Evolutionary conservation across 805 yeast species (phyloP).

Genomic region (Ogataea parapolymorpha): DNA sequence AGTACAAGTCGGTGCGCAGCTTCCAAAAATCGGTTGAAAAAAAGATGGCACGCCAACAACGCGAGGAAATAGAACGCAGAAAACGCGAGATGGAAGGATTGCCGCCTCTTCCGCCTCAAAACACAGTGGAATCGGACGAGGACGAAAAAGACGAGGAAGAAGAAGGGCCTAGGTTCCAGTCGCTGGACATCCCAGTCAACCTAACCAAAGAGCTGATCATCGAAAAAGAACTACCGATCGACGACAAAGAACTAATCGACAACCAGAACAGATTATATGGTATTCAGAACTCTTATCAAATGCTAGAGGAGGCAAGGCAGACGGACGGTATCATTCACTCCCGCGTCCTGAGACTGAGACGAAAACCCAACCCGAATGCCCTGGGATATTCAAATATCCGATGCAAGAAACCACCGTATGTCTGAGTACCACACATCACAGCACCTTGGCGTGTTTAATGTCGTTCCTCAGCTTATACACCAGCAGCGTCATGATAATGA

Average conservation of each 20-base stretch:
- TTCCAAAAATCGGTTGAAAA: slow-evolving; percentile 31
- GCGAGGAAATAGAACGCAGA: slow-evolving; percentile 14
- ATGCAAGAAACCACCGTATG: slow-evolving; percentile 44
- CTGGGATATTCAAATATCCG: slow-evolving; percentile 43
- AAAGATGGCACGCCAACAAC: slow-evolving; percentile 15
- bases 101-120: slow-evolving; percentile 4
- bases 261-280: slow-evolving; percentile 30
- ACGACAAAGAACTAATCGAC: slow-evolving; percentile 39
- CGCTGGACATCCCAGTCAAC: slow-evolving; percentile 18
- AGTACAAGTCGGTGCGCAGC: slow-evolving; percentile 22
- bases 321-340: slow-evolving; percentile 30
- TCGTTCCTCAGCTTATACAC: slow-evolving; percentile 57
- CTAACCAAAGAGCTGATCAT: slow-evolving; percentile 27
- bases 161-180: slow-evolving; percentile 18
- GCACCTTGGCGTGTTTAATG: slow-evolving; percentile 57
- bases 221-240: slow-evolving; percentile 28
- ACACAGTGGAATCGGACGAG: slow-evolving; percentile 4
- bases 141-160: slow-evolving; percentile 11
- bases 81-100: slow-evolving; percentile 9
- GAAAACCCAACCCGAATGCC: slow-evolving; percentile 48
- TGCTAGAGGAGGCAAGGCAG: slow-evolving; percentile 25
- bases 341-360: slow-evolving; percentile 41
- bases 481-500: slow-evolving; percentile 41
- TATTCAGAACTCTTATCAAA: slow-evolving; percentile 21
- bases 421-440: slow-evolving; percentile 30